Conservation (phyloP, 495 filamentous ascomycete genomes). For the Penicillium ochrochloron region DNA sequence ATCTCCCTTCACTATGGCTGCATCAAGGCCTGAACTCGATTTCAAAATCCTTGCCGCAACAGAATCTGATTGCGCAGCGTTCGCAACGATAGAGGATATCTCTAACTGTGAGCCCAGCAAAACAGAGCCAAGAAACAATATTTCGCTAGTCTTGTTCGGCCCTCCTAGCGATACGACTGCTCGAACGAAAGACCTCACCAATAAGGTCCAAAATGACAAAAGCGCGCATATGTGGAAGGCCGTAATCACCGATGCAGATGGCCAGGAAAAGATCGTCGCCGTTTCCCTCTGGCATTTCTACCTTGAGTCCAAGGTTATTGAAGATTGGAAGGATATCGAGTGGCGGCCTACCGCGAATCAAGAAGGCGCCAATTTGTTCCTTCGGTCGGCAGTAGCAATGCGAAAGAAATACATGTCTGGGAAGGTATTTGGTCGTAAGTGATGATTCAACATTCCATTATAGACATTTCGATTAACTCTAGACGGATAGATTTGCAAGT, state of each 20-base stretch:
- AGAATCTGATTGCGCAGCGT: slow-evolving; percentile 14
- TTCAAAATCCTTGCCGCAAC: slow-evolving; percentile 20
- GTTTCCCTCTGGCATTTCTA: slow-evolving; percentile 17
- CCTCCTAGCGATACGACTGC: slow-evolving; percentile 2
- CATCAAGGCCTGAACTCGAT: neutral
- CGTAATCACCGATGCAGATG: slow-evolving; percentile 9
- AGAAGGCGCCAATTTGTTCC: slow-evolving; percentile 10
- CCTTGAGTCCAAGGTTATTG: slow-evolving; percentile 12
- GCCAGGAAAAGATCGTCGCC: slow-evolving; percentile 17
- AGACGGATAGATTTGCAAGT: slow-evolving; percentile 18
- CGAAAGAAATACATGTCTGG: slow-evolving; percentile 20
- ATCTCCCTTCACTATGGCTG: neutral
- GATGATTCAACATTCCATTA: neutral
- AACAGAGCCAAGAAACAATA: neutral
- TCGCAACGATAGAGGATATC: slow-evolving; percentile 17
- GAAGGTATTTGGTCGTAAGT: slow-evolving; percentile 18
- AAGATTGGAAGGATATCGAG: slow-evolving; percentile 17
- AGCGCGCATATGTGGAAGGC: slow-evolving; percentile 15
- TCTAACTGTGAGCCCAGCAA: slow-evolving; percentile 5
- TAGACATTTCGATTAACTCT: neutral
- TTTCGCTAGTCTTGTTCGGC: slow-evolving; percentile 14
- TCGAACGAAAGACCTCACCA: slow-evolving; percentile 13
- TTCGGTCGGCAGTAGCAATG: neutral
- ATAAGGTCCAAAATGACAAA: slow-evolving; percentile 10
- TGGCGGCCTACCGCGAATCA: slow-evolving; percentile 8